Evolutionary conservation across 2,329 filamentous ascomycete species (phyloP).

Genomic region (Aspergillus oerlinghausenensis): DNA sequence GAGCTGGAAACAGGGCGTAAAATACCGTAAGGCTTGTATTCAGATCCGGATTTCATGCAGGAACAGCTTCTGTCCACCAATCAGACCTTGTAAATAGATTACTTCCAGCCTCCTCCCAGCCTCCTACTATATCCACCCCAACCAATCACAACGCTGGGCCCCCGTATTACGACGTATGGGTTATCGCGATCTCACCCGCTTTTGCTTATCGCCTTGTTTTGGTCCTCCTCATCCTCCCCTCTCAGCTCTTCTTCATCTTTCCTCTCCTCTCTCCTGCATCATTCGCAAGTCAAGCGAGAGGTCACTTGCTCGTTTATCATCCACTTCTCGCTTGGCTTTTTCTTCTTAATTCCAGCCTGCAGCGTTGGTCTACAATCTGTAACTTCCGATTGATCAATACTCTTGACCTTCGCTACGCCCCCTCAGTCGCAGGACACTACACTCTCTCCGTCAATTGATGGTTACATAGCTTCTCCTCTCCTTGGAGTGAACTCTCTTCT

Average conservation of each 20-base stretch:
- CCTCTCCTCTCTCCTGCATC: background rate
- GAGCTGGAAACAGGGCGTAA: background rate
- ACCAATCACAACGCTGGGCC: slow-evolving; percentile 1
- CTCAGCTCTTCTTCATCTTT: background rate
- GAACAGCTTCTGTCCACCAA: background rate
- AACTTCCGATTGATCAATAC: background rate
- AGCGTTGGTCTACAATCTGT: background rate
- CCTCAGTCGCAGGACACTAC: background rate
- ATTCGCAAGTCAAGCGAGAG: background rate
- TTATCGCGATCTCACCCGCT: slow-evolving; percentile 1
- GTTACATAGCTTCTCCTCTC: background rate
- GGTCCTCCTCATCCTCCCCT: slow-evolving; percentile 1
- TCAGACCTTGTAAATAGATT: background rate
- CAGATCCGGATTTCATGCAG: background rate
- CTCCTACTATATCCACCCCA: background rate
- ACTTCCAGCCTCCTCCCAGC: slow-evolving; percentile 13
- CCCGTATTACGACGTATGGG: background rate
- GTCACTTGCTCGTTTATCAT: background rate
- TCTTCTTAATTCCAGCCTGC: background rate
- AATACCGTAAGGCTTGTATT: background rate
- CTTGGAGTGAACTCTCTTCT: background rate
- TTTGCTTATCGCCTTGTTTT: background rate
- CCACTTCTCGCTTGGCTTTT: background rate
- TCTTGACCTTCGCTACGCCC: background rate
- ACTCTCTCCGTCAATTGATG: background rate